Evolutionary conservation across 2,329 filamentous ascomycete species (phyloP), one percentile per base, ranked within the genome.

Genomic region (Cercospora janseana): DNA sequence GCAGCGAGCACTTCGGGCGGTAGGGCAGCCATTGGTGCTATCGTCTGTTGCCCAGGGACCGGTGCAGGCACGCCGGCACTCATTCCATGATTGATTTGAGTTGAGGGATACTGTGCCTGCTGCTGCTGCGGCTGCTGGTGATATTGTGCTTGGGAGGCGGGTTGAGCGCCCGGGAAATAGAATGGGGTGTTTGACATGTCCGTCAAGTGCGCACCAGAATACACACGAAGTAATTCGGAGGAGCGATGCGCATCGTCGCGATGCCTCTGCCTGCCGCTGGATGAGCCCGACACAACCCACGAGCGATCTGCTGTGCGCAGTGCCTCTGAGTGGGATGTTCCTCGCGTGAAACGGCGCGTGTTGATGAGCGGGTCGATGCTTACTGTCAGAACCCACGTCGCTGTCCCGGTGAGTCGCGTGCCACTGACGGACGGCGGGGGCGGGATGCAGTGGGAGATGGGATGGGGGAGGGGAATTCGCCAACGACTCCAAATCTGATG

Each of bases 131-230:
- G 49, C 38, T 54, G 53, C 24, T 51, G 52, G 4, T 54, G 44
- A 13, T 40, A 50, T 38, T 31, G 44, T 35, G 46, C 31, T 26
- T 38, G 51, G 15, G 41, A 34, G 32, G 34, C 24, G 46, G 28
- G 15, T 16, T 49, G 50, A 26, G 41, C 44, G 26, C 47, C 41
- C 24, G 38, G 51, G 34, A 55, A 56, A 23, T 28, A 52, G 24
- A 58, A 59, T n/a, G 55, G 55, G 24, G 48, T 35, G 29, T 60
- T 56, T 38, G 57, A 57, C 46, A 60, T 49, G 55, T 60, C 60
- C 29, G 32, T 59, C 49, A 57, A 34, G 29, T 26, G 34, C 41
- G 44, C 40, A 35, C 28, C 6, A 12, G 2, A 43, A 35, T n/a
- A 44, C 13, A 31, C 9, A 28, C 20, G 2, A 16, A 34, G 8